Evolutionary conservation across 2,329 filamentous ascomycete species (phyloP), one percentile per base, ranked within the genome.

Genomic region (Metarhizium rileyi): DNA sequence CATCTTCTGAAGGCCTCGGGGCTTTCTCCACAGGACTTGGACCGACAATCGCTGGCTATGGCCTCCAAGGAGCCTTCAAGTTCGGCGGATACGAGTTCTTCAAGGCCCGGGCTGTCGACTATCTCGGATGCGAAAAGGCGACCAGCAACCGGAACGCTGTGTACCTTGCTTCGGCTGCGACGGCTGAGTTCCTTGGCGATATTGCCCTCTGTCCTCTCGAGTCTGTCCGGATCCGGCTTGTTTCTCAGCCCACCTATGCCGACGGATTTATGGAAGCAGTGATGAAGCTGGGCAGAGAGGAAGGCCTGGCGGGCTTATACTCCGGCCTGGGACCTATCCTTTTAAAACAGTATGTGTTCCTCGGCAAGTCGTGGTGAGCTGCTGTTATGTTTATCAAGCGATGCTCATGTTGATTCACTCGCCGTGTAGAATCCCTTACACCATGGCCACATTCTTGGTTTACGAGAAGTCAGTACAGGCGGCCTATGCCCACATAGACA

Each of bases 11-110:
- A 77, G 89, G 89, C 74, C 84, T 85, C 66, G 86, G 84, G 69
- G 89, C 88, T 69, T 83, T 95, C 63, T 76, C 88, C 70, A 94
- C 89, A 59, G 88, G 88, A 72, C 80, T 83, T 69, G 89, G 89
- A 60, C 89, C 88, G 63, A 94, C 88, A 66, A 82, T 83, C 60
- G 86, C 88, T 57, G 88, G 88, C 70, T 95, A 95, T 77, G 94
- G 94, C 83, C 83, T 95, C 62, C 88, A 95, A 76, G 88, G 89
- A 68, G 86, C 87, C 63, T 84, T 93, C 80, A 94, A 94, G 77
- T 93, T 93, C 71, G 89, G 89, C 71, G 89, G 89, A 69, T 95
- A 95, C 73, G 89, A 95, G 76, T 84, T 94, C 75, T 94, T 95
- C 85, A 94, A 95, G 84, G 81, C 90, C 76, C 86, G 91, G 74